phyloP scores from a whole-genome alignment of 1,284 basidiomycete genomes.

The Hortiboletus rubellus region DNA sequence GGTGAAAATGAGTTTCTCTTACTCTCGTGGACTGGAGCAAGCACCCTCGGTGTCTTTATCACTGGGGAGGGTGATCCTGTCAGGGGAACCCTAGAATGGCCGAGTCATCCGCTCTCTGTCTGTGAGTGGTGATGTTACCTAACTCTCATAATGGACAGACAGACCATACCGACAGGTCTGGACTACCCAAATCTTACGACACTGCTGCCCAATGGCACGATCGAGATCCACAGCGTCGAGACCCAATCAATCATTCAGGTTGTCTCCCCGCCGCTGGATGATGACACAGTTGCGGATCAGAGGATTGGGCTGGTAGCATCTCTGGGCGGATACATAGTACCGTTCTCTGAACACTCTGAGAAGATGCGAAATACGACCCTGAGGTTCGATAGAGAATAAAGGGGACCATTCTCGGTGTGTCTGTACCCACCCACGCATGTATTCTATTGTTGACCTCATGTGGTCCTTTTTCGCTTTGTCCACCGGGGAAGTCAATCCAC shows the following conservation, averaged over 20 bases:
- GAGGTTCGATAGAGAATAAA: slow-evolving; percentile 24
- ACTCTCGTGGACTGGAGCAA: slow-evolving; percentile 73
- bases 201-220: slow-evolving; percentile 73
- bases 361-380: slow-evolving; percentile 49
- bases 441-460: slow-evolving; percentile 11
- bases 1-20: slow-evolving; percentile 78
- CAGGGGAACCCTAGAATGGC: slow-evolving; percentile 85
- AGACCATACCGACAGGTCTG: slow-evolving; percentile 51
- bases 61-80: slow-evolving; percentile 84
- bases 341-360: slow-evolving; percentile 56
- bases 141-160: not conserved
- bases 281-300: slow-evolving; percentile 25
- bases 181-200: slow-evolving; percentile 82
- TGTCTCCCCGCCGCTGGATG: slow-evolving; percentile 49
- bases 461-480: not conserved
- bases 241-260: slow-evolving; percentile 76
- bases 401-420: slow-evolving; percentile 26
- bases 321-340: slow-evolving; percentile 58
- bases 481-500: slow-evolving; percentile 22
- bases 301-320: slow-evolving; percentile 48
- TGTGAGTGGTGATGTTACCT: slow-evolving; percentile 51
- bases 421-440: slow-evolving; percentile 11
- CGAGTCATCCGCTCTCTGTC: slow-evolving; percentile 71
- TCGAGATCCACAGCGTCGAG: slow-evolving; percentile 80
- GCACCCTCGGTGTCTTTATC: slow-evolving; percentile 82